These are phyloP conservation scores for Phytophthora ohioensis DNA, from an alignment of 352 stramenopile genomes.

Conservation along the genomic window DNA sequence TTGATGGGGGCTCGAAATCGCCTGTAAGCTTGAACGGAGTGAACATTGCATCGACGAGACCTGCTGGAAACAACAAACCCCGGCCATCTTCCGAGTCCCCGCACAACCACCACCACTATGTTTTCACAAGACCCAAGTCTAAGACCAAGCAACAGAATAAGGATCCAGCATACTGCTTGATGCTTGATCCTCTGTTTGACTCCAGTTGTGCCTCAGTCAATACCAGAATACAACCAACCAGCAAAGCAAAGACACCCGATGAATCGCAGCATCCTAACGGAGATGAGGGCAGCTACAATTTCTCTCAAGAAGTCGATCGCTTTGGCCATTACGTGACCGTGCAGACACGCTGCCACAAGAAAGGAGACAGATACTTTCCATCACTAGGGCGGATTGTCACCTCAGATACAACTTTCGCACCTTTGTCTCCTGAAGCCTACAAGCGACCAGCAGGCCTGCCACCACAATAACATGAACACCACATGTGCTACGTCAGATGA, in stretches of 20 bases:
- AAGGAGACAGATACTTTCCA: conserved; percentile 56
- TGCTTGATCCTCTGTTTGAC: conserved; percentile 80
- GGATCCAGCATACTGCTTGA: conserved; percentile 46
- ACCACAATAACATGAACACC: conserved; percentile 4
- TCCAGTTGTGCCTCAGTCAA: conserved; percentile 17
- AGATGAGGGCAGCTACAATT: conserved; percentile 29
- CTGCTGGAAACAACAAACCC: conserved; percentile 33
- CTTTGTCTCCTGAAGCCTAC: conserved; percentile 20
- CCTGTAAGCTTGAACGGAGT: conserved; percentile 38
- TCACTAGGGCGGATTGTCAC: conserved; percentile 56
- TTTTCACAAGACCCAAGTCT: conserved; percentile 59
- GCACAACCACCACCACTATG: conserved; percentile 38
- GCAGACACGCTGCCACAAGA: conserved; percentile 41
- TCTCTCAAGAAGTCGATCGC: conserved; percentile 53
- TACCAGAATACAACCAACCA: conserved; percentile 9
- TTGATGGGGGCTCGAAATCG: conserved; percentile 28
- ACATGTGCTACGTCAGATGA: background rate
- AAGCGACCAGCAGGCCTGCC: conserved; percentile 4
- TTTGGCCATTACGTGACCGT: conserved; percentile 64
- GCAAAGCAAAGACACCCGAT: conserved; percentile 1
- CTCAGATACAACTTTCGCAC: conserved; percentile 11
- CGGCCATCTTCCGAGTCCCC: conserved; percentile 13
- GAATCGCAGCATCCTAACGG: conserved; percentile 17
- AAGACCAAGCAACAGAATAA: conserved; percentile 32
- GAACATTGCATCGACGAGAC: conserved; percentile 47